phyloP scores from a whole-genome alignment of 768 basidiomycete species.

The Neoboletus brunneissimus region DNA sequence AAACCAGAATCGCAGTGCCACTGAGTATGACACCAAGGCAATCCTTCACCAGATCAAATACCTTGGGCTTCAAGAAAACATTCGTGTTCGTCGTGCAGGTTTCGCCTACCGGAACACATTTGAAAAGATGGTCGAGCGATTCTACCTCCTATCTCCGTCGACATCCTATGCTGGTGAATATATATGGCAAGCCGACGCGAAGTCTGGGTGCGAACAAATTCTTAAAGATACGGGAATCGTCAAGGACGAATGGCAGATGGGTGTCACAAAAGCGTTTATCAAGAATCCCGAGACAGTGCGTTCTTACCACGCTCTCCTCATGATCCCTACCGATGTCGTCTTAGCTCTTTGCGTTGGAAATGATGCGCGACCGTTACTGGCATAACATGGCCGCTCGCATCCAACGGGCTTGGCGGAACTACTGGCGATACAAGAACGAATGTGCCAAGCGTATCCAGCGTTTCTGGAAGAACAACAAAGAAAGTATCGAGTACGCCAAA shows the following conservation, averaged over 20 bases:
- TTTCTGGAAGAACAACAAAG: constrained; percentile 99
- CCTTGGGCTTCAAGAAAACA: constrained; percentile 97
- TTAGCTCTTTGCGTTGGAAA: constrained; percentile 95
- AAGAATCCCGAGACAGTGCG: constrained; percentile 97
- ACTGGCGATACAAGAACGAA: constrained; percentile 92
- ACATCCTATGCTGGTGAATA: constrained; percentile 99
- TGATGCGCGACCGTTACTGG: constrained; percentile 99
- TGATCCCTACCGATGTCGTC: not conserved
- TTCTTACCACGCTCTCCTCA: constrained; percentile 1
- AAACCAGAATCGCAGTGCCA: constrained; percentile 89
- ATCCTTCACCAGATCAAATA: constrained; percentile 99
- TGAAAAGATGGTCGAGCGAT: constrained; percentile 98
- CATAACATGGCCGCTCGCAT: constrained; percentile 99
- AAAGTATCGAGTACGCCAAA: constrained; percentile 83
- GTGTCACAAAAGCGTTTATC: constrained; percentile 96
- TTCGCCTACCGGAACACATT: constrained; percentile 99
- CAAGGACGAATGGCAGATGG: constrained; percentile 99
- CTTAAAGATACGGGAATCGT: constrained; percentile 94
- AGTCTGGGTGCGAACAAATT: constrained; percentile 90
- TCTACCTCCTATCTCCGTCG: constrained; percentile 91
- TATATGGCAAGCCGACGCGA: constrained; percentile 88
- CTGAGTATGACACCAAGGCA: constrained; percentile 92
- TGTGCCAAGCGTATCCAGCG: constrained; percentile 93
- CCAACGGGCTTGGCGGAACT: constrained; percentile 94
- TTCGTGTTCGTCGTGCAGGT: constrained; percentile 93